phyloP scores from a whole-genome alignment of 2,329 filamentous ascomycete genomes.

The Alternaria sp. region DNA sequence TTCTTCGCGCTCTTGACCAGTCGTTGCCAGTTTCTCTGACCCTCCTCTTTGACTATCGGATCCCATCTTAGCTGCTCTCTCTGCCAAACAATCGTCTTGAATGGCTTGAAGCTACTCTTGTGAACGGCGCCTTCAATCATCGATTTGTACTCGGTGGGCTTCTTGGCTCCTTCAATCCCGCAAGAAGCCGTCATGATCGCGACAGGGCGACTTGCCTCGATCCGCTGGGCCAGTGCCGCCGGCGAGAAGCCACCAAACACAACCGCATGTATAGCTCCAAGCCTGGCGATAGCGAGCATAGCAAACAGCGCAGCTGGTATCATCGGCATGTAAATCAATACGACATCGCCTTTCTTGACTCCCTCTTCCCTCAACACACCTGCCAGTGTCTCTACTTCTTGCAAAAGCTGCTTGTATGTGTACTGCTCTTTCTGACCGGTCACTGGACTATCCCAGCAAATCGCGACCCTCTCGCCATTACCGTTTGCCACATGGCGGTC shows the following conservation, averaged over 20 bases:
- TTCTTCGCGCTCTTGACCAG: slow-evolving; percentile 75
- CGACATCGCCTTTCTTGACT: slow-evolving; percentile 82
- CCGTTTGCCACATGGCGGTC: slow-evolving; percentile 84
- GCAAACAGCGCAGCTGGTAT: slow-evolving; percentile 88
- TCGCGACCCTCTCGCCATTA: slow-evolving; percentile 75
- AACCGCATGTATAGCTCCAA: slow-evolving; percentile 88
- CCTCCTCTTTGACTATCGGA: slow-evolving; percentile 68
- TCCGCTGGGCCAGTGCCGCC: slow-evolving; percentile 81
- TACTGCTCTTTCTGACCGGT: slow-evolving; percentile 74
- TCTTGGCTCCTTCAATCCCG: slow-evolving; percentile 87
- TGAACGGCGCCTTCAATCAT: slow-evolving; percentile 78
- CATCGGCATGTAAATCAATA: slow-evolving; percentile 97
- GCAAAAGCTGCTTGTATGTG: slow-evolving; percentile 77
- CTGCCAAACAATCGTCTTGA: slow-evolving; percentile 82
- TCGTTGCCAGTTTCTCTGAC: slow-evolving; percentile 81
- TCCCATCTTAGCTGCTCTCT: slow-evolving; percentile 79
- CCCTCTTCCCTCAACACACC: slow-evolving; percentile 84
- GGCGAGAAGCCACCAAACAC: slow-evolving; percentile 94
- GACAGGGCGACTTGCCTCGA: slow-evolving; percentile 79
- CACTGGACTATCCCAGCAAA: slow-evolving; percentile 89
- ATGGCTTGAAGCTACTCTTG: slow-evolving; percentile 74
- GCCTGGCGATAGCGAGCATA: slow-evolving; percentile 79
- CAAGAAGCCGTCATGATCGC: slow-evolving; percentile 88
- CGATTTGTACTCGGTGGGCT: slow-evolving; percentile 75
- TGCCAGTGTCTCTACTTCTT: slow-evolving; percentile 82